phyloP scores from a whole-genome alignment of 257 asterid species.

The Primulina eburnea region DNA sequence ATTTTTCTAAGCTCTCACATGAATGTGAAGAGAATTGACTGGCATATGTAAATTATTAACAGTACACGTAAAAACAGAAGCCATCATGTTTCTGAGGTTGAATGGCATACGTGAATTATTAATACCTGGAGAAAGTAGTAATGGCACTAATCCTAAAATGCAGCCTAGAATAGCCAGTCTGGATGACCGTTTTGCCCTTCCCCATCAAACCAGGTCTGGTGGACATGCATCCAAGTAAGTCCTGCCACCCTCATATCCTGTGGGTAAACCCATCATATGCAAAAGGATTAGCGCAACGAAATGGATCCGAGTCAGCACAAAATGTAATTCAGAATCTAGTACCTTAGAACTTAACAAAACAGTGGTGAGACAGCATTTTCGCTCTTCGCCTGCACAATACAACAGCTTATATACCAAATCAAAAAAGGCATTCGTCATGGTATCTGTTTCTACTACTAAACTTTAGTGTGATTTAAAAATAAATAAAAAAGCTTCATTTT shows the following conservation, averaged over 20 bases:
- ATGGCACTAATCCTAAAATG: neutral
- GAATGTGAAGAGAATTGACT: too few species aligned
- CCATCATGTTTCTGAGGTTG: neutral
- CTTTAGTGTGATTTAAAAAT: neutral
- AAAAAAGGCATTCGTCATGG: neutral
- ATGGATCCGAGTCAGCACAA: neutral
- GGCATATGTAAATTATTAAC: too few species aligned
- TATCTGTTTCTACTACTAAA: neutral
- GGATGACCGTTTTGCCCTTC: conserved; percentile 39
- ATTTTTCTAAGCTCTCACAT: too few species aligned
- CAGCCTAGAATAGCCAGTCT: conserved; percentile 51
- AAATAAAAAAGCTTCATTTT: neutral
- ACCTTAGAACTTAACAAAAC: conserved; percentile 73
- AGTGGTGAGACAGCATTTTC: conserved; percentile 53
- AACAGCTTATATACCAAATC: neutral
- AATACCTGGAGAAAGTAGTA: neutral
- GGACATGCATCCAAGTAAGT: conserved; percentile 71
- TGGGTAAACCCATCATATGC: conserved; percentile 15
- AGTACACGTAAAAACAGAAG: neutral
- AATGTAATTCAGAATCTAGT: conserved; percentile 15
- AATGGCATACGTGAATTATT: neutral
- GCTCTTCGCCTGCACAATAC: conserved; percentile 55
- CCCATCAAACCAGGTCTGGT: conserved; percentile 81
- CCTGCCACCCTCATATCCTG: conserved; percentile 73
- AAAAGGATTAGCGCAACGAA: neutral